Evolutionary conservation across 164 flowering plant genomes (phyloP).

Genomic region (Annona squamosa): DNA sequence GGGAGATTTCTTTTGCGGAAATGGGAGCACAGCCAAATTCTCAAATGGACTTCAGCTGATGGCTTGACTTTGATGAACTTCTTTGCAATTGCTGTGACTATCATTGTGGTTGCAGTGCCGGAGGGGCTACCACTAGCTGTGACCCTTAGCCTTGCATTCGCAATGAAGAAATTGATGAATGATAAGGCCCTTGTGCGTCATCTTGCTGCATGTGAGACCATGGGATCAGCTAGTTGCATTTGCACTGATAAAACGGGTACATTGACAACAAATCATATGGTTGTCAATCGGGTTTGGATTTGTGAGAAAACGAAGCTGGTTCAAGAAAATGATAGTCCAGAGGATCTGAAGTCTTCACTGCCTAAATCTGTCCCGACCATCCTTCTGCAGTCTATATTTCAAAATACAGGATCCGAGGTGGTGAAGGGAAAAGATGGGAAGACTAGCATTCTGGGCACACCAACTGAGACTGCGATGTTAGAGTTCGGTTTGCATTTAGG

Average conservation of each 20-base stretch:
- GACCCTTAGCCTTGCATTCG: conserved; percentile 50
- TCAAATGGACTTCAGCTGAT: conserved; percentile 33
- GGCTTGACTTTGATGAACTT: conserved; percentile 33
- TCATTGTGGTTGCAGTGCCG: conserved; percentile 52
- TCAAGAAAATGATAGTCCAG: conserved; percentile 5
- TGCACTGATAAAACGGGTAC: conserved; percentile 61
- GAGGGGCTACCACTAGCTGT: conserved; percentile 52
- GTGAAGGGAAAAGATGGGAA: conserved; percentile 51
- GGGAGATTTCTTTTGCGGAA: conserved; percentile 34
- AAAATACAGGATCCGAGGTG: conserved; percentile 49
- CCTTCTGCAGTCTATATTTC: conserved; percentile 38
- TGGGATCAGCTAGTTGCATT: conserved; percentile 50
- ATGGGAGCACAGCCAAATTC: conserved; percentile 19
- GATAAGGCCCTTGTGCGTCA: conserved; percentile 41
- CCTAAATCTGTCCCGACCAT: conserved; percentile 19
- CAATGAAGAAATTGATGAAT: conserved; percentile 47
- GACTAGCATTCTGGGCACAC: conserved; percentile 45
- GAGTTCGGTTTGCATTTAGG: conserved; percentile 63
- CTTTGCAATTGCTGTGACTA: conserved; percentile 47
- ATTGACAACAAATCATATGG: conserved; percentile 50
- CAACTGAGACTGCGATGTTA: conserved; percentile 70
- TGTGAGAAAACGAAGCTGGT: conserved; percentile 23
- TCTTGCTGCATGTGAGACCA: conserved; percentile 53
- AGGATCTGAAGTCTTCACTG: conserved; percentile 12
- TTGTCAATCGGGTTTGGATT: conserved; percentile 30